phyloP scores from a whole-genome alignment of 2,329 filamentous ascomycete genomes.

The Geoglossum cookeanum region DNA sequence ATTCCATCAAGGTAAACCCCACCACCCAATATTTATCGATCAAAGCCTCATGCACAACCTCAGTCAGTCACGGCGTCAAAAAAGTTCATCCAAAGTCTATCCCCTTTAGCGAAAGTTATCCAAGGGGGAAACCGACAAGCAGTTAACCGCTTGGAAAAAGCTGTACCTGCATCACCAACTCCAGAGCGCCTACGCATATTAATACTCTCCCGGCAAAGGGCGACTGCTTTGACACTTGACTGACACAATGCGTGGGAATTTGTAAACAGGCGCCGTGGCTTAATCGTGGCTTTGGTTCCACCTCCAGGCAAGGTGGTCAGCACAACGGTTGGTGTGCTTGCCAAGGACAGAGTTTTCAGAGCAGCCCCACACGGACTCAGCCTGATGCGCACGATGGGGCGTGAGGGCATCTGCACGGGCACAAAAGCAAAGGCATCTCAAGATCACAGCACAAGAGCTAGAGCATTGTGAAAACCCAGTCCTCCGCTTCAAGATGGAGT shows the following conservation, averaged over 20 bases:
- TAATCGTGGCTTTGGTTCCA: not conserved
- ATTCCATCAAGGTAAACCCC: too few species aligned
- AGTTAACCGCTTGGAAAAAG: not conserved
- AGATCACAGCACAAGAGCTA: too few species aligned
- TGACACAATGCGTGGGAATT: not conserved
- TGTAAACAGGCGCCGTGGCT: not conserved
- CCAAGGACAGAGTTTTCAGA: too few species aligned
- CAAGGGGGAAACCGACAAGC: not conserved
- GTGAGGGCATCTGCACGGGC: too few species aligned
- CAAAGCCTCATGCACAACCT: not conserved
- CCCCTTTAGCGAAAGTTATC: not conserved
- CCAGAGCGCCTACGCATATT: not conserved
- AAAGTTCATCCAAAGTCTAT: too few species aligned
- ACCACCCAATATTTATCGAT: not conserved
- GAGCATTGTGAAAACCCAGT: too few species aligned
- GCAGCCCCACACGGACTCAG: too few species aligned
- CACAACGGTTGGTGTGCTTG: too few species aligned
- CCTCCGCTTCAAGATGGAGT: too few species aligned
- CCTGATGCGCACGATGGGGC: too few species aligned
- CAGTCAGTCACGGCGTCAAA: not conserved
- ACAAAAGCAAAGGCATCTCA: too few species aligned
- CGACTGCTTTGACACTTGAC: not conserved
- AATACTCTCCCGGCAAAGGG: not conserved
- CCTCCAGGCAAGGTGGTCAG: not conserved
- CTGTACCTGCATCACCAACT: not conserved